Base-by-base conservation (phyloP, 176 grass and related monocot genomes). In the Aegilops bicornis region DNA sequence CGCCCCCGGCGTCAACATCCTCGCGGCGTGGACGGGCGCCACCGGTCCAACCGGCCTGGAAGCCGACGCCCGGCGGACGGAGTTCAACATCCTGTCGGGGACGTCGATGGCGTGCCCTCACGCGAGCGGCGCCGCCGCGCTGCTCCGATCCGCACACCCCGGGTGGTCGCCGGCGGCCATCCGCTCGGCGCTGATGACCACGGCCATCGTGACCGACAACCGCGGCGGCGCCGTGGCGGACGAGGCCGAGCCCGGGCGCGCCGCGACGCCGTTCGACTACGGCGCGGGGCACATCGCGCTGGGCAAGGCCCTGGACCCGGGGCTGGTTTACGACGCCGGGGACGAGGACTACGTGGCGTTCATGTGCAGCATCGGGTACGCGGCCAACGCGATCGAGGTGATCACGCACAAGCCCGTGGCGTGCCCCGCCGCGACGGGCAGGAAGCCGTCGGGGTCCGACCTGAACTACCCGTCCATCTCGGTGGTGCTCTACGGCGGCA, bases 101-200 rank as follows among this genome's bases (percentile, higher is more conserved):
- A 98, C 96, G 8, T 98, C 96, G 15, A 98, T 98, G 96, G 93
- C 96, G 64, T 96, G 96, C 76, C 96, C 96, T 20, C 96, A 98
- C 85, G 96, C 91, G 20, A 98, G 96, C 37, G 96, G 92, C 2
- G 96, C 93, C 14, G 96, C 96, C 0, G 96, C 96, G 17, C 82
- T 98, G 47, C 93, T 98, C 62, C 94, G 92, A 78, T 98, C 96
- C 0, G 93, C 96, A 16, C 96, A 98, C 79, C 93, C 90, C 2
- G 86, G 82, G 35, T 98, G 96, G 96, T 94, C 89, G 2, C 90
- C 96, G 1, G 96, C 93, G 23, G 91, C 82, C 2, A 94, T 98
- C 69, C 91, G 96, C 1, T 98, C 96, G 1, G 96, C 96, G 81
- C 83, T 98, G 91, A 98, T 98, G 93, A 98, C 96, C 19, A 98